Conservation (phyloP, 495 filamentous ascomycete species). For the Aspergillus heteromorphus region DNA sequence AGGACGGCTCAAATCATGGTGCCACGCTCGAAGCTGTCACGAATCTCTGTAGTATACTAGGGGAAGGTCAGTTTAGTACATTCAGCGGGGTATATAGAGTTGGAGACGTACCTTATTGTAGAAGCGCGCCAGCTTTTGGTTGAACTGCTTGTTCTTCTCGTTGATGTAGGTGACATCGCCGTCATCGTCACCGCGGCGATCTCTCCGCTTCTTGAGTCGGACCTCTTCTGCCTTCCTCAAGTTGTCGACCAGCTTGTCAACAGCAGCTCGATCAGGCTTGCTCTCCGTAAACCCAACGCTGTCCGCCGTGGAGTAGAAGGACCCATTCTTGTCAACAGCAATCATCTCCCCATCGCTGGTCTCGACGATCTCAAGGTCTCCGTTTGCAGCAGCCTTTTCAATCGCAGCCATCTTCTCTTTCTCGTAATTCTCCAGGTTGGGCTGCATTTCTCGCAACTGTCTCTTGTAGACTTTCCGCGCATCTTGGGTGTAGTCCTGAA, state of each 20-base stretch:
- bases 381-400: constrained; percentile 71
- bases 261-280: constrained; percentile 82
- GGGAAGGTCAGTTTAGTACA: constrained; percentile 27
- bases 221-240: constrained; percentile 83
- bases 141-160: constrained; percentile 99
- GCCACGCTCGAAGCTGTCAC: constrained; percentile 95
- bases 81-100: neutral
- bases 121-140: constrained; percentile 89
- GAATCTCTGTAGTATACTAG: constrained; percentile 89
- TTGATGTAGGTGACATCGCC: constrained; percentile 98
- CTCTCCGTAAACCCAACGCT: constrained; percentile 75
- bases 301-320: constrained; percentile 83
- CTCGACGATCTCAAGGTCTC: constrained; percentile 87
- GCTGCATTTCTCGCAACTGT: constrained; percentile 67
- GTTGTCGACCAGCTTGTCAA: constrained; percentile 83
- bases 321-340: constrained; percentile 83
- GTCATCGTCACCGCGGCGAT: constrained; percentile 69
- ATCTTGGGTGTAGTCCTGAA: constrained; percentile 83
- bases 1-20: constrained; percentile 51
- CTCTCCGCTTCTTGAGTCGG: constrained; percentile 75
- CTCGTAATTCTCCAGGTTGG: constrained; percentile 76
- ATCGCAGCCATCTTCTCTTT: constrained; percentile 78
- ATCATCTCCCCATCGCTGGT: constrained; percentile 90
- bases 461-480: constrained; percentile 90
- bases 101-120: constrained; percentile 75